These are phyloP conservation scores for Sisymbrium irio DNA, from an alignment of 345 rosid genomes.

Conservation along the genomic window DNA sequence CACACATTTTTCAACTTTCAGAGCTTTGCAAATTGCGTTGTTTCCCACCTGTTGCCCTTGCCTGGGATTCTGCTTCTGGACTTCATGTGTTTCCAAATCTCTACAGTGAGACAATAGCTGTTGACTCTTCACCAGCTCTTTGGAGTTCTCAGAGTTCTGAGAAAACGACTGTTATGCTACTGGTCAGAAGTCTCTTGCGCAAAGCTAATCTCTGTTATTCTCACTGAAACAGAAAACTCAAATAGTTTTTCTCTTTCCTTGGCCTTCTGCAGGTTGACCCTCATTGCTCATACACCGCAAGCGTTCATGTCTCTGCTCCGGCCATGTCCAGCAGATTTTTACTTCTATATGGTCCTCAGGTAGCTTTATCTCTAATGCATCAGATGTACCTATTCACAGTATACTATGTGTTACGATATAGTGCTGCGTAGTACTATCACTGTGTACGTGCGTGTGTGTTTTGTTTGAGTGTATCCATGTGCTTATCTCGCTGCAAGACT, in stretches of 20 bases:
- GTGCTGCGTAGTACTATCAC: background rate
- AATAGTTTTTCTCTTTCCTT: conserved; percentile 6
- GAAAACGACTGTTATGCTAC: conserved; percentile 66
- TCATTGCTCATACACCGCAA: conserved; percentile 82
- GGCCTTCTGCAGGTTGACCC: conserved; percentile 82
- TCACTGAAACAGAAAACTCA: conserved; percentile 2
- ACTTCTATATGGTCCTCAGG: conserved; percentile 77
- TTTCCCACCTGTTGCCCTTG: conserved; percentile 97
- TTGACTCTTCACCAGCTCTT: conserved; percentile 86
- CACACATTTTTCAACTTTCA: conserved; percentile 34
- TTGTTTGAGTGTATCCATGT: background rate
- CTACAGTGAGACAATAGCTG: conserved; percentile 56
- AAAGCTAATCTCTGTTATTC: conserved; percentile 13
- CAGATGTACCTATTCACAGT: background rate
- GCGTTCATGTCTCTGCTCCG: conserved; percentile 59
- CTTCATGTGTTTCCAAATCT: conserved; percentile 75
- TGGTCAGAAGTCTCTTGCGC: conserved; percentile 46
- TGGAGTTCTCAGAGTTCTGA: conserved; percentile 71
- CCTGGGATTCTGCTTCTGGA: conserved; percentile 91
- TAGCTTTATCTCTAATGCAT: conserved; percentile 28
- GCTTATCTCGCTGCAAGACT: background rate
- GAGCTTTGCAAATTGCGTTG: conserved; percentile 97
- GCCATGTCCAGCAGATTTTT: conserved; percentile 76
- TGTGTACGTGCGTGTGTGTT: background rate
- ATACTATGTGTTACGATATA: background rate